phyloP scores from a whole-genome alignment of 345 rosid species.

The Noccaea caerulescens region DNA sequence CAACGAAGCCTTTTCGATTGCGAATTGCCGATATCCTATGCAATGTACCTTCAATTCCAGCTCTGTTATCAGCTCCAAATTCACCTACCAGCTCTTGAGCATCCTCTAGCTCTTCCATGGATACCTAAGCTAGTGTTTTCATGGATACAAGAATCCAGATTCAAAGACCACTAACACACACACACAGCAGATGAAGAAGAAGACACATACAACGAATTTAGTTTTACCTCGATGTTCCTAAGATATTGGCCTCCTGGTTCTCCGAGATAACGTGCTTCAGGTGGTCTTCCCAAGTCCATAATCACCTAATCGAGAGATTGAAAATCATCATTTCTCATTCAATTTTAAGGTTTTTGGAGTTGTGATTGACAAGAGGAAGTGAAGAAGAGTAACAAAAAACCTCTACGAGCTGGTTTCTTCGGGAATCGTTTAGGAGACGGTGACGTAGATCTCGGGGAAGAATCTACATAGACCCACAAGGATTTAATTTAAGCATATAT shows the following conservation, averaged over 20 bases:
- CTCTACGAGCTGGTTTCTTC: constrained; percentile 60
- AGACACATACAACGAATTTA: neutral
- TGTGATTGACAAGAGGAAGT: neutral
- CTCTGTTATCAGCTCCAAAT: constrained; percentile 66
- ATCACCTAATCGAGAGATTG: constrained; percentile 45
- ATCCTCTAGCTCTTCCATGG: constrained; percentile 61
- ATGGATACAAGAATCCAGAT: constrained; percentile 15
- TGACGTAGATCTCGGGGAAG: constrained; percentile 61
- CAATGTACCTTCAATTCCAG: constrained; percentile 73
- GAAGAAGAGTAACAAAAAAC: constrained; percentile 34
- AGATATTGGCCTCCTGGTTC: constrained; percentile 58
- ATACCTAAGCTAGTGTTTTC: constrained; percentile 58
- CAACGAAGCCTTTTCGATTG: constrained; percentile 57
- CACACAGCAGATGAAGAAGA: neutral
- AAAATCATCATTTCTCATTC: neutral
- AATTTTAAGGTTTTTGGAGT: neutral
- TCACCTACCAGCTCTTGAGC: constrained; percentile 63
- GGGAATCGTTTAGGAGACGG: constrained; percentile 54
- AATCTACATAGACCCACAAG: constrained; percentile 42
- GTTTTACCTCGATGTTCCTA: constrained; percentile 57
- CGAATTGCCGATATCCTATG: constrained; percentile 71
- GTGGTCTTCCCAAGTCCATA: constrained; percentile 65
- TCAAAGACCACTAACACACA: neutral
- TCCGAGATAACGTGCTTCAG: constrained; percentile 68
- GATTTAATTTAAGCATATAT: neutral